A percentile compares a stretch with the other conserved stretches of the same genome.
Evolutionary conservation across 208 protist species (phyloP).

Genomic region (Leishmania mexicana): DNA sequence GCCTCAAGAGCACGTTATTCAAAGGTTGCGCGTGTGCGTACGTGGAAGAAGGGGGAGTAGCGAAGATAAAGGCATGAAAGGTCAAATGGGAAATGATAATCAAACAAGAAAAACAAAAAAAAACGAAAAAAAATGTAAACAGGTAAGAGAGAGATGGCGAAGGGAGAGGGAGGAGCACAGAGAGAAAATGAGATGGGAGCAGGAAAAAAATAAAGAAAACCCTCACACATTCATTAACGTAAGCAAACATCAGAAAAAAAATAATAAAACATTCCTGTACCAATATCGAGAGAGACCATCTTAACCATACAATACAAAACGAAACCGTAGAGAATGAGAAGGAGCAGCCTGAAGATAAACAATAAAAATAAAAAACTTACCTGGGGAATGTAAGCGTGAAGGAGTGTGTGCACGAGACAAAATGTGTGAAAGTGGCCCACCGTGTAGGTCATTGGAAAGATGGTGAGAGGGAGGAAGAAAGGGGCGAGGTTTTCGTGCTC

Average conservation of each 20-base stretch:
- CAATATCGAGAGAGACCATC: not conserved
- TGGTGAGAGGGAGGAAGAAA: not conserved
- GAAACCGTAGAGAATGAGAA: not conserved
- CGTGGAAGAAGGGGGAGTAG: not conserved
- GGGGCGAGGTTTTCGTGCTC: not conserved
- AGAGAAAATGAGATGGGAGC: not conserved
- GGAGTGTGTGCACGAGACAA: not conserved
- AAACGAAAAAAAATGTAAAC: not conserved
- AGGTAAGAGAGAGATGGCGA: not conserved
- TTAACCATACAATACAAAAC: not conserved
- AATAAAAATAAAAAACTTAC: not conserved
- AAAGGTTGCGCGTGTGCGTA: not conserved
- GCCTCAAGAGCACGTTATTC: not conserved
- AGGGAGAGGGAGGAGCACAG: not conserved
- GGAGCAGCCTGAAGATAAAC: not conserved
- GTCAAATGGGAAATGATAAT: not conserved
- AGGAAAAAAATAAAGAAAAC: not conserved
- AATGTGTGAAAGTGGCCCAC: not conserved
- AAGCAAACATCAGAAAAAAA: not conserved
- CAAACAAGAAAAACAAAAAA: not conserved
- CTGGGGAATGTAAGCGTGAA: not conserved
- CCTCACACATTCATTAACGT: not conserved
- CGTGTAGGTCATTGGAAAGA: not conserved
- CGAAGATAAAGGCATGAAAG: too few species aligned
- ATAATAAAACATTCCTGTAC: too few species aligned